Conservation (phyloP, 805 yeast species). For the Saccharomyces mikatae region DNA sequence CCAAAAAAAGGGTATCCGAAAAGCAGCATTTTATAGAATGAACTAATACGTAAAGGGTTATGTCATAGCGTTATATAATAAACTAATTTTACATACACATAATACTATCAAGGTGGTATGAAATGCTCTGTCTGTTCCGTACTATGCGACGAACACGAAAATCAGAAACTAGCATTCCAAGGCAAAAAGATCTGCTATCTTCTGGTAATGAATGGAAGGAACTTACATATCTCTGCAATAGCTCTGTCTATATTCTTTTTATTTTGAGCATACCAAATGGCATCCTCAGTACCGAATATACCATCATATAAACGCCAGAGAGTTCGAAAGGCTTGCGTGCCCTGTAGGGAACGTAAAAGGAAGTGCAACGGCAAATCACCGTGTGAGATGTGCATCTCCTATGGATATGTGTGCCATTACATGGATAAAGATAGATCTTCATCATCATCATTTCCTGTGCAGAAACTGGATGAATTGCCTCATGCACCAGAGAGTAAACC, state of each 20-base stretch:
- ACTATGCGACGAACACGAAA: background rate
- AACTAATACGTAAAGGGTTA: background rate
- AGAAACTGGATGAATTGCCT: background rate
- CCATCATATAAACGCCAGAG: conserved; percentile 1
- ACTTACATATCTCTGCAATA: background rate
- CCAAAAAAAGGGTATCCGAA: background rate
- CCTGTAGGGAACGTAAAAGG: conserved; percentile 3
- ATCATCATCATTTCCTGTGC: background rate
- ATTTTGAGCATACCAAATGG: background rate
- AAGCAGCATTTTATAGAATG: background rate
- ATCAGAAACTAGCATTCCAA: background rate
- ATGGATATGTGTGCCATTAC: conserved; percentile 1
- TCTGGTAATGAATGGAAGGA: background rate
- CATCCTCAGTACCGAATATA: background rate
- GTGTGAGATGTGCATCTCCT: conserved; percentile 1
- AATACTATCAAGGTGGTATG: background rate
- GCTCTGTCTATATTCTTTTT: background rate
- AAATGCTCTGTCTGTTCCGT: background rate
- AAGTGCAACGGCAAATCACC: conserved; percentile 2
- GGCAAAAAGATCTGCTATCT: background rate
- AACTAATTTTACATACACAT: background rate
- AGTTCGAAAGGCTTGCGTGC: conserved; percentile 3
- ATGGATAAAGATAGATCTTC: background rate
- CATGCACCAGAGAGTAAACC: background rate
- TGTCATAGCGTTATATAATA: background rate